Conservation (phyloP, 148 eudicot species). For the Fagopyrum homotropicum region DNA sequence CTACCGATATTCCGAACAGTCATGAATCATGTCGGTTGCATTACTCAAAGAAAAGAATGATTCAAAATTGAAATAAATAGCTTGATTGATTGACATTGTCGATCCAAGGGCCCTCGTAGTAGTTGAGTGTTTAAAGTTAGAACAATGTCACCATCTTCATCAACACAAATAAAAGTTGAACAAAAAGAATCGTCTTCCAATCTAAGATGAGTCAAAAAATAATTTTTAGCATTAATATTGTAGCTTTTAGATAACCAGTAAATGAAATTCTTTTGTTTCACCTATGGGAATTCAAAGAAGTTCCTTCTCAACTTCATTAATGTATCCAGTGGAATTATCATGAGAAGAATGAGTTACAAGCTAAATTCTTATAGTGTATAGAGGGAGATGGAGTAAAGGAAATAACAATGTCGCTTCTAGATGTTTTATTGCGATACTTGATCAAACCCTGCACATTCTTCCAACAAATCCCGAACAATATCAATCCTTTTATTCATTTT, state of each 20-base stretch:
- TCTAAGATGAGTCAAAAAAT: background rate
- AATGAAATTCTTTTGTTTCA: background rate
- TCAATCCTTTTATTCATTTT: slow-evolving; percentile 20
- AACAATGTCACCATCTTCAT: background rate
- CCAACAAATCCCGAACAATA: background rate
- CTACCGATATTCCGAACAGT: background rate
- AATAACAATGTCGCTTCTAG: background rate
- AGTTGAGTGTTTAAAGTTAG: background rate
- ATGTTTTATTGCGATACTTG: background rate
- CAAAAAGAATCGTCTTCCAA: background rate
- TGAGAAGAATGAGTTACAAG: no score
- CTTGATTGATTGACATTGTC: background rate
- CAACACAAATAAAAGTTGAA: no score
- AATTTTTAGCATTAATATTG: background rate
- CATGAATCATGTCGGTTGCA: background rate
- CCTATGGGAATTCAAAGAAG: background rate
- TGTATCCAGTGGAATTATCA: no score
- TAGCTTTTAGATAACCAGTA: background rate
- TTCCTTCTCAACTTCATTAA: no score
- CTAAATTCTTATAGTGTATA: no score
- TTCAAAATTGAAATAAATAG: background rate
- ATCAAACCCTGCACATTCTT: background rate
- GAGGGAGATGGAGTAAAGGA: background rate
- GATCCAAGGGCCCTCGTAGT: background rate
- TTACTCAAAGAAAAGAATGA: background rate